Evolutionary conservation across 192 early-diverging fungal genomes (phyloP), one percentile per base, ranked within the genome.

Genomic region (Rhizophagus clarus): DNA sequence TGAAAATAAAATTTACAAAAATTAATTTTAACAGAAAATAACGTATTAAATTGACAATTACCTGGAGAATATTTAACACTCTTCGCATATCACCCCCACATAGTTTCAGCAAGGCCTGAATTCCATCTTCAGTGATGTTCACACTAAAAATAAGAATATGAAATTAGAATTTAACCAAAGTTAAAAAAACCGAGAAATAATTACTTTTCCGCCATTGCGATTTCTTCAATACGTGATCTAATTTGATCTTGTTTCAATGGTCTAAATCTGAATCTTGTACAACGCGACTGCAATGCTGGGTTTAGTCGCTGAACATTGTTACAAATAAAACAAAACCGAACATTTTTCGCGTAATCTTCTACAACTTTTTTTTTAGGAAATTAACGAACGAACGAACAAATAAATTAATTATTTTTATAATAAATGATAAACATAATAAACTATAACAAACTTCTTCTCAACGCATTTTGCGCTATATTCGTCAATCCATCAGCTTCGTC

Each of bases 401-500:
- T 14, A 15, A 22, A 29, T 42, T 28, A 40, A 68, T 63, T 22
- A 72, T 29, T 22, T 40, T 6, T 24, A 40, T 20, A 12, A 61
- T 14, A 7, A 31, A 26, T 45, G 40, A 81, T 34, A 9, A 17
- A n/a, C 6, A 81, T 86, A 49, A 28, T 32, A 24, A 49, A 17
- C 15, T 17, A 4, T 22, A 56, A 56, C 51, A 56, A 45, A 94
- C 94, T 89, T 85, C 98, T 87, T 76, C 98, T 91, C 77, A 99
- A 83, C 10, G 98, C 97, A 45, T 94, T 91, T 83, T 98, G 98
- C 9, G 97, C 97, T 29, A 89, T 87, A 60, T 92, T 89, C 0
- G 98, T 99, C 96, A 99, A 97, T 12, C 94, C 94, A 80, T 99
- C 98, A 28, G 96, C 96, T 82, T 99, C 98, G 79, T 99, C 98